phyloP scores from a whole-genome alignment of 805 yeast species.

The Metschnikowia lunata region DNA sequence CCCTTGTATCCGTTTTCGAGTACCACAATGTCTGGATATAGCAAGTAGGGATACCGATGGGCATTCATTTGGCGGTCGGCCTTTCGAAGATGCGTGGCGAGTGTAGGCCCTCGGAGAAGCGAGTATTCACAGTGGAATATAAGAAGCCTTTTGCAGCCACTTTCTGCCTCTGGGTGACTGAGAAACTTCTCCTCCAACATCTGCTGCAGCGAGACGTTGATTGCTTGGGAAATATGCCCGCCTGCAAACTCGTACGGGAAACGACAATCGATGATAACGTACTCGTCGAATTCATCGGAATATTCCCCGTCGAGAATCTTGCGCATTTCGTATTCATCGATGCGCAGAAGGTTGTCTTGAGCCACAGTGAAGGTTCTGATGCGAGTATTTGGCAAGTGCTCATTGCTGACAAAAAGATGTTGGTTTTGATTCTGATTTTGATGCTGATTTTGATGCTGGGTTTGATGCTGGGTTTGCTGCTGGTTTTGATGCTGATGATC shows the following conservation, averaged over 20 bases:
- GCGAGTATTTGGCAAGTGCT: conserved; percentile 26
- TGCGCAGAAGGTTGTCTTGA: conserved; percentile 66
- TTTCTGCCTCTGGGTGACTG: conserved; percentile 8
- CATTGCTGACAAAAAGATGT: conserved; percentile 21
- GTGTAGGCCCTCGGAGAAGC: conserved; percentile 86
- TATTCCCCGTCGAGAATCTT: conserved; percentile 53
- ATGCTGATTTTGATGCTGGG: not conserved
- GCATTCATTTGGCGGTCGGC: conserved; percentile 74
- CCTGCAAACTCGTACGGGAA: conserved; percentile 90
- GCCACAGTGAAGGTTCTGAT: conserved; percentile 29
- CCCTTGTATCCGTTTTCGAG: conserved; percentile 88
- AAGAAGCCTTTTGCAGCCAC: conserved; percentile 43
- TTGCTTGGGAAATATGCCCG: conserved; percentile 84
- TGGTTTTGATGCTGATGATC: not conserved
- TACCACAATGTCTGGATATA: conserved; percentile 84
- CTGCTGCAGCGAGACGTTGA: conserved; percentile 68
- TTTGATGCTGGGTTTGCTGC: not conserved
- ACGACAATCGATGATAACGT: conserved; percentile 76
- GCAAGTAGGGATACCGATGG: conserved; percentile 72
- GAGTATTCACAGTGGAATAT: conserved; percentile 95
- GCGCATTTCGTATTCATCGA: conserved; percentile 53
- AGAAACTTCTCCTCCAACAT: conserved; percentile 59
- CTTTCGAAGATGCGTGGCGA: conserved; percentile 82
- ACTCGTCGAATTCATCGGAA: conserved; percentile 48
- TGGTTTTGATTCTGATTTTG: not conserved